Evolutionary conservation across 768 basidiomycete species (phyloP).

Genomic region (Rhizopogon vinicolor): DNA sequence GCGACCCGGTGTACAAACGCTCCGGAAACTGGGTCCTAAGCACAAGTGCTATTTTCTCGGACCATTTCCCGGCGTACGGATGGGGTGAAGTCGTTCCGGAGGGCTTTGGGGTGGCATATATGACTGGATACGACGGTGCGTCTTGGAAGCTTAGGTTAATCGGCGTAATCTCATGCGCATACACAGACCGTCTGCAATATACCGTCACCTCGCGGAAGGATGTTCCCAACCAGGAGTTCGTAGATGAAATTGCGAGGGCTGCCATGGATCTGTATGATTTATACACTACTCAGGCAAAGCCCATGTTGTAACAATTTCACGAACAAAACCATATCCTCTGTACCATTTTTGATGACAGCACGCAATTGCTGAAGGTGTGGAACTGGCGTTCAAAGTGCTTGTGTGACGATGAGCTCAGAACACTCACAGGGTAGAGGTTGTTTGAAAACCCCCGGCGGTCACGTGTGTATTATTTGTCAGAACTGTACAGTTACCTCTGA

Average conservation of each 20-base stretch:
- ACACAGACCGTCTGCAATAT: slow-evolving; percentile 72
- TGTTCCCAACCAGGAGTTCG: slow-evolving; percentile 76
- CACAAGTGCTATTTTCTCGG: slow-evolving; percentile 86
- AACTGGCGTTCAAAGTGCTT: no score
- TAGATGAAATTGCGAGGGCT: slow-evolving; percentile 59
- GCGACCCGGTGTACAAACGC: slow-evolving; percentile 68
- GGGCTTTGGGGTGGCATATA: slow-evolving; percentile 92
- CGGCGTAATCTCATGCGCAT: background rate
- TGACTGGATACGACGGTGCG: slow-evolving; percentile 82
- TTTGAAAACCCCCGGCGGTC: no score
- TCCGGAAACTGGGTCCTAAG: slow-evolving; percentile 85
- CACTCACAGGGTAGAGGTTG: no score
- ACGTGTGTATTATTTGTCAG: background rate
- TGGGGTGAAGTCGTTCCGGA: slow-evolving; percentile 97
- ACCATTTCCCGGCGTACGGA: slow-evolving; percentile 79
- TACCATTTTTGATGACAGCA: no score
- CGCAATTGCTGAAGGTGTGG: no score
- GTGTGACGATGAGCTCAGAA: no score
- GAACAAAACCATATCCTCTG: no score
- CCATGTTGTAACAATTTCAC: slow-evolving; percentile 26
- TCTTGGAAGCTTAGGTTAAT: slow-evolving; percentile 8
- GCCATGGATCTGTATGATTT: slow-evolving; percentile 70
- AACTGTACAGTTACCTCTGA: slow-evolving; percentile 3
- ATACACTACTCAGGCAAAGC: slow-evolving; percentile 31
- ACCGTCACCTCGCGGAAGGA: slow-evolving; percentile 84